phyloP scores from a whole-genome alignment of 306 rosid species.

The Trifolium pratense region DNA sequence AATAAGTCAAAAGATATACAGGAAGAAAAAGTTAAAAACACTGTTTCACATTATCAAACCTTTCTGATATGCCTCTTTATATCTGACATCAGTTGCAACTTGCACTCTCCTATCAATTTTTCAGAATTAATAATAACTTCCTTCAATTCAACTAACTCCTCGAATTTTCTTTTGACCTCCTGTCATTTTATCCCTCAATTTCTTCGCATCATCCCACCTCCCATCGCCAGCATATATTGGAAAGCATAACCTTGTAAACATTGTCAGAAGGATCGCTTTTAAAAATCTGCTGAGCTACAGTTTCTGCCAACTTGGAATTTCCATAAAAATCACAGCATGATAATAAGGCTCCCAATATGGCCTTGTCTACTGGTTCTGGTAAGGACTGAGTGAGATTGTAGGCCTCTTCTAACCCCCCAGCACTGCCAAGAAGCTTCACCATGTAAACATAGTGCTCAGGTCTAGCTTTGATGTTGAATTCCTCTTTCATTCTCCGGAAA shows the following conservation, averaged over 20 bases:
- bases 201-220: slow-evolving; percentile 77
- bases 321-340: slow-evolving; percentile 79
- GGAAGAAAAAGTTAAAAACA: slow-evolving; percentile 13
- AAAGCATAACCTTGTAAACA: slow-evolving; percentile 76
- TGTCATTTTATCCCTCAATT: slow-evolving; percentile 65
- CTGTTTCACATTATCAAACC: slow-evolving; percentile 32
- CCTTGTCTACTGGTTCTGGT: slow-evolving; percentile 75
- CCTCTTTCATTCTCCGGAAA: slow-evolving; percentile 68
- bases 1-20: not conserved
- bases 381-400: slow-evolving; percentile 63
- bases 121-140: slow-evolving; percentile 33
- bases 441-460: slow-evolving; percentile 82
- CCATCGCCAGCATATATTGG: slow-evolving; percentile 79
- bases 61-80: slow-evolving; percentile 22
- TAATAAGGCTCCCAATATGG: slow-evolving; percentile 84
- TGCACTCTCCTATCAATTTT: slow-evolving; percentile 17
- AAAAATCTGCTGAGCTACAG: slow-evolving; percentile 61
- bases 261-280: slow-evolving; percentile 53
- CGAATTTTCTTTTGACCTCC: slow-evolving; percentile 60
- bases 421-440: slow-evolving; percentile 88
- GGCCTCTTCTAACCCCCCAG: slow-evolving; percentile 81
- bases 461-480: slow-evolving; percentile 61
- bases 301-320: slow-evolving; percentile 72
- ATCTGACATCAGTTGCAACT: slow-evolving; percentile 6
- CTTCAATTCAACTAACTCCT: slow-evolving; percentile 74